Percentiles rank a stretch among this genome's conserved stretches.
Evolutionary conservation across 1,139 yeast genomes (phyloP).

Genomic region (Taphrina sp.): DNA sequence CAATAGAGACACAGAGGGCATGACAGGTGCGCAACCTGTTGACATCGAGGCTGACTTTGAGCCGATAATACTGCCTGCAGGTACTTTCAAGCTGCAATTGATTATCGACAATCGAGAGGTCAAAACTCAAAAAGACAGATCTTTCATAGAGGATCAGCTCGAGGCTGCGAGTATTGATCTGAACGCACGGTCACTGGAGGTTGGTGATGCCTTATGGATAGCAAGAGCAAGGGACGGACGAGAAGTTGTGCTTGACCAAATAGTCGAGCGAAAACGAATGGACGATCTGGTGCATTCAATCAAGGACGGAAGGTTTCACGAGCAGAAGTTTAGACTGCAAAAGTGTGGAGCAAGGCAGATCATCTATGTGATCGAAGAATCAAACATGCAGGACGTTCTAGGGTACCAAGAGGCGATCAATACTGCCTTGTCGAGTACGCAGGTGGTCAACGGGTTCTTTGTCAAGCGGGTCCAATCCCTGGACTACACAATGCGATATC

Average conservation of each 20-base stretch:
- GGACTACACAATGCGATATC: slow-evolving; percentile 70
- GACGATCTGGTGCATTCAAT: slow-evolving; percentile 84
- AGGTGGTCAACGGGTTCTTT: slow-evolving; percentile 65
- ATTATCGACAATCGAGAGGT: slow-evolving; percentile 82
- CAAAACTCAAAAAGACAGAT: slow-evolving; percentile 57
- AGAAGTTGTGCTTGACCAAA: slow-evolving; percentile 70
- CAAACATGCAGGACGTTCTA: slow-evolving; percentile 49
- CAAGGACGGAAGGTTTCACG: slow-evolving; percentile 75
- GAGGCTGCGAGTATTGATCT: slow-evolving; percentile 51
- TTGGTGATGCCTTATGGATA: slow-evolving; percentile 90
- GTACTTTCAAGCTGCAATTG: slow-evolving; percentile 58
- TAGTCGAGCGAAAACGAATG: slow-evolving; percentile 82
- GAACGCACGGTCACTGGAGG: slow-evolving; percentile 60
- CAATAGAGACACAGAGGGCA: too few relatives aligned
- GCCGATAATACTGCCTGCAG: slow-evolving; percentile 39
- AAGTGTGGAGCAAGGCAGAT: slow-evolving; percentile 66
- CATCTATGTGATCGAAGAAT: slow-evolving; percentile 82
- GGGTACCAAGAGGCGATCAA: slow-evolving; percentile 64
- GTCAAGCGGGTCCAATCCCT: slow-evolving; percentile 66
- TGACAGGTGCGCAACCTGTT: not conserved
- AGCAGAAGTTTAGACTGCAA: slow-evolving; percentile 75
- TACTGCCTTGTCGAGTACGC: slow-evolving; percentile 72
- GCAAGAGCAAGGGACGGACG: slow-evolving; percentile 64
- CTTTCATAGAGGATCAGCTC: slow-evolving; percentile 61
- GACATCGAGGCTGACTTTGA: slow-evolving; percentile 7